Evolutionary conservation across 2,329 filamentous ascomycete species (phyloP), one percentile per base, ranked within the genome.

Genomic region (Davidsoniella virescens): DNA sequence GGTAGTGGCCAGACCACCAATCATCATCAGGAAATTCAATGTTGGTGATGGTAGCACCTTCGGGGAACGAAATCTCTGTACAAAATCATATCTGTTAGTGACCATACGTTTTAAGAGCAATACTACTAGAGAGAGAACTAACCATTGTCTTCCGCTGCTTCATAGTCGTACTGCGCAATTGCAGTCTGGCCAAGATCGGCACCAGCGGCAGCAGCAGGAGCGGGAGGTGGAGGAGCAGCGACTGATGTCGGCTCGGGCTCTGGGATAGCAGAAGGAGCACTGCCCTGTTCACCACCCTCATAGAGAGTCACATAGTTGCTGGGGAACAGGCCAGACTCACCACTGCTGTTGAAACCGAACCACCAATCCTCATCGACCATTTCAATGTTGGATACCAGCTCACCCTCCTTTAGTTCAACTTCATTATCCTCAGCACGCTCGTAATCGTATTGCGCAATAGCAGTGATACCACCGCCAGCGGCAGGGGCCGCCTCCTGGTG

Each of bases 331-430:
- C 92, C 92, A 52, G 73, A 81, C 64, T 95, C 87, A 58, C 92
- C 92, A 54, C 71, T 73, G 18, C 74, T 69, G 68, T 96, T 98
- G 57, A 83, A 85, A 41, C 93, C 92, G 76, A 94, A 84, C 92
- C 92, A 98, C 92, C 92, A 98, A 62, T 98, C 90, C 47, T 93
- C 84, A 58, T 96, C 92, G 2, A 98, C 87, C 84, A 93, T 93
- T 55, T 96, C 87, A 59, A 98, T 94, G 62, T 94, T 82, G 20
- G 76, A 87, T 37, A 98, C 82, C 56, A 81, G 77, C 59, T 95
- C 85, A 55, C 88, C 88, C 66, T 98, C 92, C 23, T 76, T 73
- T 16, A 98, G 74, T 56, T 94, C 87, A 52, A 98, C 77, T 67
- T 98, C 92, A 60, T 98, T 98, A 57, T 94, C 88, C 64, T 98